phyloP scores from a whole-genome alignment of 371 early-diverging fungal genomes.

The Massospora cicadina region DNA sequence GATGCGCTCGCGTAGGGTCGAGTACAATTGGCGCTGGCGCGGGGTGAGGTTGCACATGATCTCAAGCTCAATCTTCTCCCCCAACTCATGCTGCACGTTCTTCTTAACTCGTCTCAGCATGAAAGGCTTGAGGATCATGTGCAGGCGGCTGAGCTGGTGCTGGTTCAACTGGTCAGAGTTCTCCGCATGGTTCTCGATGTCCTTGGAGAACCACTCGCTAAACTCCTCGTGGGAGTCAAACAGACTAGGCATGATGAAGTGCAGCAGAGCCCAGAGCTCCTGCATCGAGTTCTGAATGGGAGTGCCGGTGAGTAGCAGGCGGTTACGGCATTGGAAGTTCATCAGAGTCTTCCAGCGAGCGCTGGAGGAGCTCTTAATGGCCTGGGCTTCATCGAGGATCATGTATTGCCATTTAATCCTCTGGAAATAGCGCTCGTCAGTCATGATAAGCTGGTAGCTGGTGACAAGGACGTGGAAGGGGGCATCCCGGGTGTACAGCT shows the following conservation, averaged over 20 bases:
- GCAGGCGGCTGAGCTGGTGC: conserved; percentile 76
- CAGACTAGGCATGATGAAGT: conserved; percentile 96
- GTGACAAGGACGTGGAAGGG: conserved; percentile 89
- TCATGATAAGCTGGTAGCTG: conserved; percentile 78
- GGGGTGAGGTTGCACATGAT: conserved; percentile 71
- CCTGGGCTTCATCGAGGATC: conserved; percentile 97
- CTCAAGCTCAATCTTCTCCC: conserved; percentile 79
- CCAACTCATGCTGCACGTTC: conserved; percentile 90
- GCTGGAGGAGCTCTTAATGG: conserved; percentile 81
- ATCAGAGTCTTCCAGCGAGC: conserved; percentile 88
- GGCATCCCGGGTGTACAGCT: conserved; percentile 58
- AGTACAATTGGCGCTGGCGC: conserved; percentile 61
- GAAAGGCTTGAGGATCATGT: conserved; percentile 96
- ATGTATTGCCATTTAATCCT: conserved; percentile 95
- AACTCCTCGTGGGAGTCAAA: conserved; percentile 93
- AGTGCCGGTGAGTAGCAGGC: conserved; percentile 88
- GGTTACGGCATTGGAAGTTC: conserved; percentile 82
- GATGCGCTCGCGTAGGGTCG: conserved; percentile 60
- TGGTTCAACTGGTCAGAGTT: conserved; percentile 70
- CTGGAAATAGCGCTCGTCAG: conserved; percentile 73
- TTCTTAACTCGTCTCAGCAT: conserved; percentile 96
- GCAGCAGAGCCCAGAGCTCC: conserved; percentile 93
- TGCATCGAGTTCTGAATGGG: conserved; percentile 96
- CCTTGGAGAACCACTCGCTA: conserved; percentile 89
- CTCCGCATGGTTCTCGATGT: conserved; percentile 83